phyloP scores from a whole-genome alignment of 2,329 filamentous ascomycete species.

The Epichloe festucae region DNA sequence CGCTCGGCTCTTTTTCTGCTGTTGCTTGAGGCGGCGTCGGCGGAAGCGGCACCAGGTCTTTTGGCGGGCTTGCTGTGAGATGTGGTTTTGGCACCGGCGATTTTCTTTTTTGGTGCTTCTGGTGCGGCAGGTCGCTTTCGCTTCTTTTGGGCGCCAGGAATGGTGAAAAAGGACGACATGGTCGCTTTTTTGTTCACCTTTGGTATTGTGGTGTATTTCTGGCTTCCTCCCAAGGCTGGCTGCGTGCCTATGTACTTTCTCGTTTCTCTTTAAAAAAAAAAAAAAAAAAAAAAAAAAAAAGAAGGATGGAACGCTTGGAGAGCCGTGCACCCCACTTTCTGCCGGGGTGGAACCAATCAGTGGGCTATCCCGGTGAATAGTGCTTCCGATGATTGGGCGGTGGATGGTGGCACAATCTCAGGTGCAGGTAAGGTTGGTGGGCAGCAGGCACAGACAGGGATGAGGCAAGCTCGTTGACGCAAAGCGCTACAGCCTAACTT shows the following conservation, averaged over 20 bases:
- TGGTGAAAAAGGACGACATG: slow-evolving; percentile 96
- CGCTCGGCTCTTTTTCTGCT: slow-evolving; percentile 35
- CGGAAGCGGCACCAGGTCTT: slow-evolving; percentile 10
- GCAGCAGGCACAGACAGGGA: neutral
- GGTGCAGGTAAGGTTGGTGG: neutral
- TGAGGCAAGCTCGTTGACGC: slow-evolving; percentile 18
- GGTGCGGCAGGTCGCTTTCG: slow-evolving; percentile 56
- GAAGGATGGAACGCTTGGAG: slow-evolving; percentile 14
- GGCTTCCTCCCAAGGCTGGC: neutral
- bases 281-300: slow-evolving; percentile 25
- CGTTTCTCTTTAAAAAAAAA: slow-evolving; percentile 5
- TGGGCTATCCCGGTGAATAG: slow-evolving; percentile 11
- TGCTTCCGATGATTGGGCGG: slow-evolving; percentile 22
- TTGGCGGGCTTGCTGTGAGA: slow-evolving; percentile 21
- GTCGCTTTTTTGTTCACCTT: slow-evolving; percentile 12
- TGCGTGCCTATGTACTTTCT: neutral
- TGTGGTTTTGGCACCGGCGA: slow-evolving; percentile 31
- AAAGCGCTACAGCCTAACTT: slow-evolving; percentile 25
- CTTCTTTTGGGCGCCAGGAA: slow-evolving; percentile 78
- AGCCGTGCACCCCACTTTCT: slow-evolving; percentile 10
- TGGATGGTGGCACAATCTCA: slow-evolving; percentile 19
- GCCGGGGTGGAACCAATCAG: slow-evolving; percentile 13
- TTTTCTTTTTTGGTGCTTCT: slow-evolving; percentile 48
- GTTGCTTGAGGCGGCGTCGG: slow-evolving; percentile 21
- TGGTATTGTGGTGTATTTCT: neutral